A percentile compares a stretch with the other conserved stretches of the same genome.
Evolutionary conservation across 345 rosid species (phyloP).

Genomic region (Conringia planisiliqua): DNA sequence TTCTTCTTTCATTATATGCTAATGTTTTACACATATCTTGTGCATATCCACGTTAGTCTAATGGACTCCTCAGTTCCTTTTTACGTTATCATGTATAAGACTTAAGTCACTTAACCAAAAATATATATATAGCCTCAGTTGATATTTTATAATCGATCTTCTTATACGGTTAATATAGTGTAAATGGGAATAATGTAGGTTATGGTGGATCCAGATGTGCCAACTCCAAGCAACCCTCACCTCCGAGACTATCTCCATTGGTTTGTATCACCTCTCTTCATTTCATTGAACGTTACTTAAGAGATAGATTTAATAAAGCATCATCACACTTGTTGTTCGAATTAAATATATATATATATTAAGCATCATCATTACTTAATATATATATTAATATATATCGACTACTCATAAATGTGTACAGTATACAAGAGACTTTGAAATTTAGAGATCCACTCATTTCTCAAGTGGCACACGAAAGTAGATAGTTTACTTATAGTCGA

Average conservation of each 20-base stretch:
- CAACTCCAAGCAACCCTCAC: slow-evolving; percentile 34
- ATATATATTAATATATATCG: too few species aligned
- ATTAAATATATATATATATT: too few species aligned
- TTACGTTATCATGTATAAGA: too few species aligned
- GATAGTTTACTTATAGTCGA: neutral
- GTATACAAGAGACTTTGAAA: neutral
- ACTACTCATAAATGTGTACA: neutral
- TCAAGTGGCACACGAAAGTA: neutral
- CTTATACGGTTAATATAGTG: too few species aligned
- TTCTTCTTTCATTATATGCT: neutral
- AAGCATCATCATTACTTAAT: too few species aligned
- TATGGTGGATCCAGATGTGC: slow-evolving; percentile 40
- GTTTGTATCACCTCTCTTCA: neutral
- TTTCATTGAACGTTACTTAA: neutral
- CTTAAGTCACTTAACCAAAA: too few species aligned
- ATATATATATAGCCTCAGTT: too few species aligned
- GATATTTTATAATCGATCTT: too few species aligned
- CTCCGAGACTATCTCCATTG: slow-evolving; percentile 37
- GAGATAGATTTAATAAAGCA: neutral
- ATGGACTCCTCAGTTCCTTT: neutral
- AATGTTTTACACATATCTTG: neutral
- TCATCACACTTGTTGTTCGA: neutral
- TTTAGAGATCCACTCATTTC: neutral
- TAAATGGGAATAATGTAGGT: slow-evolving; percentile 14
- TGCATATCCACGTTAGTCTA: neutral